Conservation (phyloP, 2,329 filamentous ascomycete genomes). For the Alternaria ethzedia region DNA sequence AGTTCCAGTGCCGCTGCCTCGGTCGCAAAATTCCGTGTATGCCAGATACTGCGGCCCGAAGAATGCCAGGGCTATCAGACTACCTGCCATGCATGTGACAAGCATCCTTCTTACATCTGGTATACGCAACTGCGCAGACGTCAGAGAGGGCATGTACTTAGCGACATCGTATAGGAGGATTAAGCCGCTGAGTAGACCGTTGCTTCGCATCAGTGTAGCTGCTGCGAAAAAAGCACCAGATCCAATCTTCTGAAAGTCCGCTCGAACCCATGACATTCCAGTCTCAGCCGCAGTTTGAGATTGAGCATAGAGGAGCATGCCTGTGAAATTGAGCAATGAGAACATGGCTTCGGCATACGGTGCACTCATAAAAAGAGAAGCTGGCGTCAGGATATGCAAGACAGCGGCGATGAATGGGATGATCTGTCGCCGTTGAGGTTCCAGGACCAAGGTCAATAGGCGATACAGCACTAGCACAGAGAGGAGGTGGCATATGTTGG, state of each 20-base stretch:
- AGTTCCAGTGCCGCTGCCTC: slow-evolving; percentile 4
- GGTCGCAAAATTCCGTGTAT: slow-evolving; percentile 67
- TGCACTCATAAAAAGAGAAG: slow-evolving; percentile 85
- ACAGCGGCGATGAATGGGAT: slow-evolving; percentile 72
- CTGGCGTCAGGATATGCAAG: slow-evolving; percentile 84
- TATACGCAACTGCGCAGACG: slow-evolving; percentile 45
- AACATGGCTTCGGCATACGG: slow-evolving; percentile 85
- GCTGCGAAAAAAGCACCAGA: slow-evolving; percentile 74
- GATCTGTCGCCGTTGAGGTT: slow-evolving; percentile 36
- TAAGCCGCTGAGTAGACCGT: slow-evolving; percentile 82
- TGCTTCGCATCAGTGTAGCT: slow-evolving; percentile 78
- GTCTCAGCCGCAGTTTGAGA: slow-evolving; percentile 25
- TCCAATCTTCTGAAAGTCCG: slow-evolving; percentile 58
- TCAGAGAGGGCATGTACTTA: slow-evolving; percentile 48
- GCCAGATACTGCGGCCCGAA: slow-evolving; percentile 76
- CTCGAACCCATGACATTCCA: slow-evolving; percentile 39
- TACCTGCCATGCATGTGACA: slow-evolving; percentile 69
- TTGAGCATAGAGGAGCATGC: slow-evolving; percentile 71
- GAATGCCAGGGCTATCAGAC: slow-evolving; percentile 71
- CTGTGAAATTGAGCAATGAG: slow-evolving; percentile 76
- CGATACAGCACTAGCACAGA: slow-evolving; percentile 75
- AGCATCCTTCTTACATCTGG: slow-evolving; percentile 59
- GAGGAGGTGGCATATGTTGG: slow-evolving; percentile 76
- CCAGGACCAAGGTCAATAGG: slow-evolving; percentile 64
- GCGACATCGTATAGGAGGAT: slow-evolving; percentile 65